phyloP scores from a whole-genome alignment of 768 basidiomycete species.

The Suillus subalutaceus region DNA sequence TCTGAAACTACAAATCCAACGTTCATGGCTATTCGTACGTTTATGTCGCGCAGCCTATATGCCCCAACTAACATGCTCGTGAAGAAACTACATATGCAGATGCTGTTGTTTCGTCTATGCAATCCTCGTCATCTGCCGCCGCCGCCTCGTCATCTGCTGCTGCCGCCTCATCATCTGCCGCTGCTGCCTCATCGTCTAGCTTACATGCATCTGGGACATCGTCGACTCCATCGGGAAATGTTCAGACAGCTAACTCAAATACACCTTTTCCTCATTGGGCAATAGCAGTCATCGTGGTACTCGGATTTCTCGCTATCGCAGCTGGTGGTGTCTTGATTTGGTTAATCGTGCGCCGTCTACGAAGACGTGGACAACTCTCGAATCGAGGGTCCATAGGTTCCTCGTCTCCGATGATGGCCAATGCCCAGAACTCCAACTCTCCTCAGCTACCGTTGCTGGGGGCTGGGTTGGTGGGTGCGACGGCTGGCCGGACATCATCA shows the following conservation, averaged over 20 bases:
- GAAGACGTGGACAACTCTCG: conserved; percentile 51
- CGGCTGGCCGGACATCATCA: conserved; percentile 33
- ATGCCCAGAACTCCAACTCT: conserved; percentile 45
- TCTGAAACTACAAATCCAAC: conserved; percentile 67
- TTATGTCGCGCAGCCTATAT: conserved; percentile 1
- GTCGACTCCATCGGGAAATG: conserved; percentile 34
- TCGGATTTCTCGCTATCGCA: conserved; percentile 82
- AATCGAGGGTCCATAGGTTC: conserved; percentile 80
- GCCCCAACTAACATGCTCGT: conserved; percentile 1
- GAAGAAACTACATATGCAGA: conserved; percentile 79
- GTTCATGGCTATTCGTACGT: conserved; percentile 83
- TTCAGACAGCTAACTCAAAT: conserved; percentile 45
- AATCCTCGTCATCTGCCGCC: conserved; percentile 40
- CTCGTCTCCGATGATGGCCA: conserved; percentile 81
- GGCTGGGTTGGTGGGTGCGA: conserved; percentile 33
- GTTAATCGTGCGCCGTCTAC: conserved; percentile 71
- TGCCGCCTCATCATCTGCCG: conserved; percentile 44
- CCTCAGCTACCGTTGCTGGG: conserved; percentile 54
- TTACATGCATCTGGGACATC: conserved; percentile 18
- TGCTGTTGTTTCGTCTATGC: conserved; percentile 60
- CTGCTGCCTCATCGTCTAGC: conserved; percentile 25
- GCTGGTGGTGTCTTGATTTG: conserved; percentile 70
- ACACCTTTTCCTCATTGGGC: conserved; percentile 83
- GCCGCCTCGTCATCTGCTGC: conserved; percentile 42
- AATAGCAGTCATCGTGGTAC: conserved; percentile 86